Evolutionary conservation across 2,329 filamentous ascomycete species (phyloP).

Genomic region (Hirsutella minnesotensis): DNA sequence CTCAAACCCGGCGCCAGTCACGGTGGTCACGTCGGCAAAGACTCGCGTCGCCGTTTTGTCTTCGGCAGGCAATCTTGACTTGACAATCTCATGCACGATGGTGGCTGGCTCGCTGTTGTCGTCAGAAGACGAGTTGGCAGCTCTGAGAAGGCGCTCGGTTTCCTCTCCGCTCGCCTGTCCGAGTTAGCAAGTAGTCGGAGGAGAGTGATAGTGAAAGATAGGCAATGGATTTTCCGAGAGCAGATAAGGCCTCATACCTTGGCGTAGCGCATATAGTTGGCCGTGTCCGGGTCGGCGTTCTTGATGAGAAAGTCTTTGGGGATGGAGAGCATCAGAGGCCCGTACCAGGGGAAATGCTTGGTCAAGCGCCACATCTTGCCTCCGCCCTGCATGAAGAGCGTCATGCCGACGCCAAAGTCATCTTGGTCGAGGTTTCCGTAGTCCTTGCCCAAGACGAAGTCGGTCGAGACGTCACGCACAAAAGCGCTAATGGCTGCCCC

Average conservation of each 20-base stretch:
- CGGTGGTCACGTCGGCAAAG: constrained; percentile 17
- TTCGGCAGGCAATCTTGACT: constrained; percentile 14
- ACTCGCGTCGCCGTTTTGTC: constrained; percentile 21
- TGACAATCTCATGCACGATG: constrained; percentile 16
- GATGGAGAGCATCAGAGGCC: background rate
- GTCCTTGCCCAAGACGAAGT: background rate
- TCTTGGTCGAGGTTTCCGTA: background rate
- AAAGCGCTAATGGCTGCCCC: background rate
- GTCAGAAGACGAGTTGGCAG: background rate
- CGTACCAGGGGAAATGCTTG: background rate
- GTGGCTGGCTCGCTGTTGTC: constrained; percentile 7
- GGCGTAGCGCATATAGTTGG: background rate
- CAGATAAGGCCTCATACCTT: background rate
- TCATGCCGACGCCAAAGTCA: background rate
- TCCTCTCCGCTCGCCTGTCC: too few species aligned
- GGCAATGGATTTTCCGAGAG: too few species aligned
- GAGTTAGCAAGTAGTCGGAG: too few species aligned
- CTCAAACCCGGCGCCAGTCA: constrained; percentile 20
- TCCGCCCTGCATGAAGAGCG: background rate
- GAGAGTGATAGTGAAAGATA: too few species aligned
- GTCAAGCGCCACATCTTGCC: background rate
- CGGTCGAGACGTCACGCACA: background rate
- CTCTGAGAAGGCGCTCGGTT: too few species aligned
- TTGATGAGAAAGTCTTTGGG: background rate
- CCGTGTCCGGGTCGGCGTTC: background rate